These are phyloP conservation scores for Shiraia sp. DNA, from an alignment of 2,329 filamentous ascomycete species.

Conservation along the genomic window DNA sequence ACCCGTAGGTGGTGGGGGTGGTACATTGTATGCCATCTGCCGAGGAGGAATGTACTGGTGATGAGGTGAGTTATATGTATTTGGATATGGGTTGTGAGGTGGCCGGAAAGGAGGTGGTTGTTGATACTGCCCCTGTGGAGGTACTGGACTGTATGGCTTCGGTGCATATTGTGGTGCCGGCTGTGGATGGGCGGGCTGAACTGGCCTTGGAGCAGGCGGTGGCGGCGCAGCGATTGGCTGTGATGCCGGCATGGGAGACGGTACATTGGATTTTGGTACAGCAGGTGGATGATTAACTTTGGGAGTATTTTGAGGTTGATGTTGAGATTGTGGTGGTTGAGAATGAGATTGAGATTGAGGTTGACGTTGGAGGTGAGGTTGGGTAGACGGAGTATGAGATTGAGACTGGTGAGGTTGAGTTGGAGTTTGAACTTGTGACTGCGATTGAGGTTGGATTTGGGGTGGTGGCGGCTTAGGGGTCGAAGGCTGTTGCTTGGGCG, in stretches of 20 bases:
- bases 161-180: slow-evolving; percentile 9
- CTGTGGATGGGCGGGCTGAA: slow-evolving; percentile 16
- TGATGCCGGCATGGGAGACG: slow-evolving; percentile 9
- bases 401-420: too few relatives aligned
- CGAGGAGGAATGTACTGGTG: slow-evolving; percentile 27
- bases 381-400: too few relatives aligned
- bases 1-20: slow-evolving; percentile 46
- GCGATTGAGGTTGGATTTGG: too few relatives aligned
- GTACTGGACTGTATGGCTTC: slow-evolving; percentile 21
- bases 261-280: slow-evolving; percentile 8
- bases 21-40: slow-evolving; percentile 36
- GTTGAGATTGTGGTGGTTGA: too few relatives aligned
- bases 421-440: too few relatives aligned
- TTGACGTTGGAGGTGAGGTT: too few relatives aligned
- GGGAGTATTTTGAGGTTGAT: too few relatives aligned
- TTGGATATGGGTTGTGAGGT: slow-evolving; percentile 24
- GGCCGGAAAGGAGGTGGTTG: slow-evolving; percentile 22
- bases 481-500: slow-evolving; percentile 18
- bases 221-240: slow-evolving; percentile 17
- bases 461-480: slow-evolving; percentile 19
- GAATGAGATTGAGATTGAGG: too few relatives aligned
- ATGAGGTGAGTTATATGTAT: slow-evolving; percentile 25
- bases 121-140: slow-evolving; percentile 18
- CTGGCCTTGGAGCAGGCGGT: slow-evolving; percentile 15
- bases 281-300: slow-evolving; percentile 12